phyloP scores from a whole-genome alignment of 179 eudicot species.

The Drosera spatulata region DNA sequence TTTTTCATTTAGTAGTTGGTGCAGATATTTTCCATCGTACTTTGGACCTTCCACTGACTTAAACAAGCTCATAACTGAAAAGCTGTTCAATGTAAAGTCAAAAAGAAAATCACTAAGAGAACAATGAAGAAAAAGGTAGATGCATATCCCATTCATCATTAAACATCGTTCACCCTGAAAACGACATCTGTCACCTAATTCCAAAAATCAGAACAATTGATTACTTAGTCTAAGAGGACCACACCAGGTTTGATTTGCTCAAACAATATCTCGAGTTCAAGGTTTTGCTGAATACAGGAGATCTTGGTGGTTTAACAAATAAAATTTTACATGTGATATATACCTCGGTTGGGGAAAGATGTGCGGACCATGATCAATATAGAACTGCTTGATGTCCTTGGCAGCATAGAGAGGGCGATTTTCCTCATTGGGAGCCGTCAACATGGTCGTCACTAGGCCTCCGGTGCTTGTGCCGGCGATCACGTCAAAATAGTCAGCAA shows the following conservation, averaged over 20 bases:
- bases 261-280: too few relatives aligned
- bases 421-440: not conserved
- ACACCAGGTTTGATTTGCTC: too few relatives aligned
- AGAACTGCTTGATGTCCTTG: constrained; percentile 5
- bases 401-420: constrained; percentile 3
- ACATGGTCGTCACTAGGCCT: constrained; percentile 5
- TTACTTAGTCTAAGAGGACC: too few relatives aligned
- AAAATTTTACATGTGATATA: too few relatives aligned
- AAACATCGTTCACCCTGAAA: too few relatives aligned
- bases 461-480: constrained; percentile 10
- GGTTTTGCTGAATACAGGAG: too few relatives aligned
- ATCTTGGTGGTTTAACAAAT: too few relatives aligned
- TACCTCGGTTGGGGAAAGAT: constrained; percentile 4
- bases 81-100: not conserved
- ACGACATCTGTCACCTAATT: too few relatives aligned
- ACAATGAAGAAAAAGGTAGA: too few relatives aligned
- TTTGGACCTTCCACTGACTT: constrained; percentile 4
- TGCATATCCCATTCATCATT: too few relatives aligned
- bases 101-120: not conserved
- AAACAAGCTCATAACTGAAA: not conserved
- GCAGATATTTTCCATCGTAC: constrained; percentile 6
- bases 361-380: constrained; percentile 1
- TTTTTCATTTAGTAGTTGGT: not conserved
- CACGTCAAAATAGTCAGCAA: constrained; percentile 10
- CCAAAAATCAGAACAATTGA: too few relatives aligned